Conservation (phyloP, 1,139 yeast genomes). For the Groenewaldozyma auringiensis region DNA sequence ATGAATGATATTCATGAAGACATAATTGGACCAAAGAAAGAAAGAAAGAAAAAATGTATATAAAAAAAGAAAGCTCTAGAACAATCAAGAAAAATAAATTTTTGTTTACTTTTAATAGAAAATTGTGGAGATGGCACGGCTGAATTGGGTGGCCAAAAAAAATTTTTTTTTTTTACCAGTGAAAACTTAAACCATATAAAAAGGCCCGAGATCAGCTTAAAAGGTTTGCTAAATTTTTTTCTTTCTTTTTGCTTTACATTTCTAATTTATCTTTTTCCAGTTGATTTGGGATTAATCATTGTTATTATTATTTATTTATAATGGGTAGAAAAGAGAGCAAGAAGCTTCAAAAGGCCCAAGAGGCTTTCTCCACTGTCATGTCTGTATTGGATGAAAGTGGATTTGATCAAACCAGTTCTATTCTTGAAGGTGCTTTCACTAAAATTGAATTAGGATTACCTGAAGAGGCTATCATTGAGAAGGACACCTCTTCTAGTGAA, state of each 20-base stretch:
- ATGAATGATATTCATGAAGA: neutral
- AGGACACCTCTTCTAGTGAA: constrained; percentile 15
- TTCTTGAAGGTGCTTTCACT: neutral
- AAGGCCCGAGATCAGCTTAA: too few species aligned
- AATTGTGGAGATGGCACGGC: too few species aligned
- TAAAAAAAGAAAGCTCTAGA: neutral
- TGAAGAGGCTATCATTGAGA: constrained; percentile 17
- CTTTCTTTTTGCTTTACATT: neutral
- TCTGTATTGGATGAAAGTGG: neutral
- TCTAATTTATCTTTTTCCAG: too few species aligned
- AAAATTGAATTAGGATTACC: neutral
- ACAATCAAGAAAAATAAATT: neutral
- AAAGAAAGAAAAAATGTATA: neutral
- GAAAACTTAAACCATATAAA: too few species aligned
- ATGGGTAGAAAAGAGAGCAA: neutral
- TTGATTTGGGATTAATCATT: too few species aligned
- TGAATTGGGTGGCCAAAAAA: too few species aligned
- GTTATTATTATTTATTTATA: neutral
- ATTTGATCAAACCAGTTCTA: neutral
- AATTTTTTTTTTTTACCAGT: too few species aligned
- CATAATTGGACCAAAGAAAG: neutral
- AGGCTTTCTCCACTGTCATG: neutral
- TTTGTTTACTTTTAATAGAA: too few species aligned
- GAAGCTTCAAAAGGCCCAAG: neutral
- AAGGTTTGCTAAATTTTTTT: neutral